These are phyloP conservation scores for Hypoxylon sp. DNA, from an alignment of 2,329 filamentous ascomycete genomes.

Conservation along the genomic window DNA sequence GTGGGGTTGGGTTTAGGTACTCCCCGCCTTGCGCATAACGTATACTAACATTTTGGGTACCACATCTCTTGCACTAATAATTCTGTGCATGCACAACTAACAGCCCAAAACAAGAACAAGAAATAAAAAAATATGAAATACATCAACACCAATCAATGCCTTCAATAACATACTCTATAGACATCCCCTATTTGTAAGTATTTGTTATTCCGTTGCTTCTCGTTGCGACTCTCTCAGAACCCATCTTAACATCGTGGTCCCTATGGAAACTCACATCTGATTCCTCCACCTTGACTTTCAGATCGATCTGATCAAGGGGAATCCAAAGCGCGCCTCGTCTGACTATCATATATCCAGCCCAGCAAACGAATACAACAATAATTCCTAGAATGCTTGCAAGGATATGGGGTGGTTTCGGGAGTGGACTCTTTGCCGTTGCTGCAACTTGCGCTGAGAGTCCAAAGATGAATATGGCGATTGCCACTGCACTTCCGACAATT, in stretches of 20 bases:
- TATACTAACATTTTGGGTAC: no score
- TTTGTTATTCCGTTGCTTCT: neutral
- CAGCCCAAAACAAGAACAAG: no score
- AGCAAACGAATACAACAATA: slow-evolving; percentile 47
- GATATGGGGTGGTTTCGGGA: slow-evolving; percentile 39
- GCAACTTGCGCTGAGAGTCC: slow-evolving; percentile 54
- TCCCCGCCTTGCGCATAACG: no score
- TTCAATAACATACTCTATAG: no score
- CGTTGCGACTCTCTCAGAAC: neutral
- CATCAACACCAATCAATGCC: no score
- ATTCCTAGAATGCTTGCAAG: slow-evolving; percentile 53
- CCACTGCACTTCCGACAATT: slow-evolving; percentile 53
- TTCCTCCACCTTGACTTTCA: slow-evolving; percentile 29
- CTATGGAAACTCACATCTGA: neutral
- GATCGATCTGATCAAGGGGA: slow-evolving; percentile 49
- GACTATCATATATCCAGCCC: slow-evolving; percentile 48
- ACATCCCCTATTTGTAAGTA: neutral
- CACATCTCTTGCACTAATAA: no score
- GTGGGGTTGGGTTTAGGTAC: no score
- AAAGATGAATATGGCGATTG: slow-evolving; percentile 51
- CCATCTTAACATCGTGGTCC: slow-evolving; percentile 26
- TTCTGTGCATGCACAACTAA: no score
- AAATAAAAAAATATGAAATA: no score
- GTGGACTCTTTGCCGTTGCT: slow-evolving; percentile 46
- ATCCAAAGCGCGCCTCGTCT: slow-evolving; percentile 42